Evolutionary conservation across 257 asterid genomes (phyloP), one percentile per base, ranked within the genome.

Genomic region (Solanum virginianum): DNA sequence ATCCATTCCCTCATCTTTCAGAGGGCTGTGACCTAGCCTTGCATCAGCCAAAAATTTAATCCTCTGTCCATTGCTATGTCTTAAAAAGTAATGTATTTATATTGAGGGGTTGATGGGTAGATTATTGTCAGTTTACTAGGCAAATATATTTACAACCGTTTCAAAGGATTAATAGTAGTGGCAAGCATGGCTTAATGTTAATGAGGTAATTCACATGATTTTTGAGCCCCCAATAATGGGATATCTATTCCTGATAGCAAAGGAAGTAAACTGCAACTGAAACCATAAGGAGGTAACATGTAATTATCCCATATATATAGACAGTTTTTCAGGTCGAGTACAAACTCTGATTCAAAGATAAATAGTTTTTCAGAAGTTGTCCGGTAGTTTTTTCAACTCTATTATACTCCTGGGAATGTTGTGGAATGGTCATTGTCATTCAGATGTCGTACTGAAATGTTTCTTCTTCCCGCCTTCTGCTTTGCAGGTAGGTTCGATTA

Each of bases 401-500:
- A 53, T 79, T 29, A 29, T 79, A 53, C 83, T n/a, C 57, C 49
- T 79, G 45, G 7, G 47, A 26, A 53, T 75, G 12, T 53, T 11
- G 66, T 29, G 29, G 15, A 53, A 10, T 79, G 26, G 49, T 17
- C 45, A 53, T 53, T 53, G 22, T 68, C 53, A 32, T 54, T 53
- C 57, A 32, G 56, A 68, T 69, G 70, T 69, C 16, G 12, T 18
- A 12, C 82, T 75, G 55, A 69, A 36, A 47, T 49, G 7, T 86
- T 16, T 4, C 49, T 51, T 57, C 65, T 22, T 85, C 80, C 36
- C 11, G 36, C 69, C 41, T 12, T 59, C 71, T 59, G 74, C 53
- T 72, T 63, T 89, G 13, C 90, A 97, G 99, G 98, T 97, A 87
- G 98, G 99, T 56, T 95, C 99, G 15, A 97, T 95, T 18, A 95